phyloP scores from a whole-genome alignment of 805 yeast genomes.

The Candida ortonii region DNA sequence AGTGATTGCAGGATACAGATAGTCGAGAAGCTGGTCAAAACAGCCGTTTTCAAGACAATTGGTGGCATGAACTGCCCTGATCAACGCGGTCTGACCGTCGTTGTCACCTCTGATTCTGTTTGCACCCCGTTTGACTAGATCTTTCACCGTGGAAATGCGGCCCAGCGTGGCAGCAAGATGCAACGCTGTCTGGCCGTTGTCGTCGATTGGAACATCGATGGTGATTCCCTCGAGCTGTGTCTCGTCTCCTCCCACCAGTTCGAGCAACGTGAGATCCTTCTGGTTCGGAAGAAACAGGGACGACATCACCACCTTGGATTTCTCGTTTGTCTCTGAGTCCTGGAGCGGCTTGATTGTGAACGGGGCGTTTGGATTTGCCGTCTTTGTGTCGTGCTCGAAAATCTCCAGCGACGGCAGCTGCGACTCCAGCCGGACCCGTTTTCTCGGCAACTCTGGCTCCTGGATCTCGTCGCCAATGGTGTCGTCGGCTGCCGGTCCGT shows the following conservation, averaged over 20 bases:
- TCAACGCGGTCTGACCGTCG: constrained; percentile 83
- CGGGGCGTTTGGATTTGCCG: constrained; percentile 44
- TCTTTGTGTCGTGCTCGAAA: constrained; percentile 37
- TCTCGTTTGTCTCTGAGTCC: constrained; percentile 27
- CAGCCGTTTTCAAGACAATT: constrained; percentile 77
- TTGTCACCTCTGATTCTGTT: constrained; percentile 70
- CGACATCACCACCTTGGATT: constrained; percentile 41
- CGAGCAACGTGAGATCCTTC: constrained; percentile 26
- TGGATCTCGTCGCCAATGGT: constrained; percentile 1
- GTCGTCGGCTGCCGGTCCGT: not conserved
- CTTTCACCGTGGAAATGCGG: constrained; percentile 62
- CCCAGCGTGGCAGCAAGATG: constrained; percentile 97
- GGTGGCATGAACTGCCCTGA: constrained; percentile 80
- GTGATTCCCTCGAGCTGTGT: constrained; percentile 40
- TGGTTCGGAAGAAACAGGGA: constrained; percentile 49
- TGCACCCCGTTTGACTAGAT: constrained; percentile 65
- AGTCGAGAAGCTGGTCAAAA: constrained; percentile 66
- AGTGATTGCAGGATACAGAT: constrained; percentile 71
- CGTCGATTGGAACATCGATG: constrained; percentile 87
- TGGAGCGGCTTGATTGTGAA: constrained; percentile 47
- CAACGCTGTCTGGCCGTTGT: constrained; percentile 86
- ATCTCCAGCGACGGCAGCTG: constrained; percentile 26
- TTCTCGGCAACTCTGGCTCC: constrained; percentile 10
- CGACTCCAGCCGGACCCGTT: constrained; percentile 11
- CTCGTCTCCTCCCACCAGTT: constrained; percentile 28